Conservation (phyloP, 768 basidiomycete genomes). For the Daedalea quercina region DNA sequence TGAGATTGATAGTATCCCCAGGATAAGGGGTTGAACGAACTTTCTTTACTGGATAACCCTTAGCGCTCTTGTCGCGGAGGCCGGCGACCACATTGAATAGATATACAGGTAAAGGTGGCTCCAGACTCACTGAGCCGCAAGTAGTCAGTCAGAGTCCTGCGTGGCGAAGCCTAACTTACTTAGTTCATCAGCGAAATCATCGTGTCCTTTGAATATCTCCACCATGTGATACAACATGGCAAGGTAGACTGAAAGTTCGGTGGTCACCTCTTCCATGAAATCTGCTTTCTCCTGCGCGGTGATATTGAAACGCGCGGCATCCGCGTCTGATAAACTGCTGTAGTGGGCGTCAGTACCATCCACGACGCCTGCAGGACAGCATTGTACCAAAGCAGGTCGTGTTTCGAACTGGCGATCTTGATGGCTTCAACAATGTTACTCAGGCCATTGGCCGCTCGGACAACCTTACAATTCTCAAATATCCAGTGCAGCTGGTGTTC, state of each 20-base stretch:
- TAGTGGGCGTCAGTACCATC: neutral
- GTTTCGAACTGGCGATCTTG: slow-evolving; percentile 83
- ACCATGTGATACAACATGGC: slow-evolving; percentile 94
- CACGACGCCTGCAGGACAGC: neutral
- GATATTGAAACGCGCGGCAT: slow-evolving; percentile 66
- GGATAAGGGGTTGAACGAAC: slow-evolving; percentile 29
- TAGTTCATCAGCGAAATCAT: slow-evolving; percentile 92
- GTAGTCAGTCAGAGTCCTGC: slow-evolving; percentile 10
- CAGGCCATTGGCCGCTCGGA: slow-evolving; percentile 79
- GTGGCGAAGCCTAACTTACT: slow-evolving; percentile 49
- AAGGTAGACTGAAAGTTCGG: slow-evolving; percentile 88
- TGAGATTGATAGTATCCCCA: neutral
- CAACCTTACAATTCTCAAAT: slow-evolving; percentile 85
- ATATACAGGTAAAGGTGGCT: slow-evolving; percentile 90
- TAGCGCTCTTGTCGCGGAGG: slow-evolving; percentile 87
- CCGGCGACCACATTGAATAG: slow-evolving; percentile 87
- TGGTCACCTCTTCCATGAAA: slow-evolving; percentile 83
- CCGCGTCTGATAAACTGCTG: slow-evolving; percentile 72
- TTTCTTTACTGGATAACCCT: slow-evolving; percentile 97
- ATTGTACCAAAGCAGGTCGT: slow-evolving; percentile 71
- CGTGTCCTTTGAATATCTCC: slow-evolving; percentile 88
- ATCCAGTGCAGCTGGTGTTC: slow-evolving; percentile 97
- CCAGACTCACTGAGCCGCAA: slow-evolving; percentile 74
- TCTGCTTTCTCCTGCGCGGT: slow-evolving; percentile 66
- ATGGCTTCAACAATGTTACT: slow-evolving; percentile 79